Conservation (phyloP, 257 asterid species). For the Gentiana macrophylla region DNA sequence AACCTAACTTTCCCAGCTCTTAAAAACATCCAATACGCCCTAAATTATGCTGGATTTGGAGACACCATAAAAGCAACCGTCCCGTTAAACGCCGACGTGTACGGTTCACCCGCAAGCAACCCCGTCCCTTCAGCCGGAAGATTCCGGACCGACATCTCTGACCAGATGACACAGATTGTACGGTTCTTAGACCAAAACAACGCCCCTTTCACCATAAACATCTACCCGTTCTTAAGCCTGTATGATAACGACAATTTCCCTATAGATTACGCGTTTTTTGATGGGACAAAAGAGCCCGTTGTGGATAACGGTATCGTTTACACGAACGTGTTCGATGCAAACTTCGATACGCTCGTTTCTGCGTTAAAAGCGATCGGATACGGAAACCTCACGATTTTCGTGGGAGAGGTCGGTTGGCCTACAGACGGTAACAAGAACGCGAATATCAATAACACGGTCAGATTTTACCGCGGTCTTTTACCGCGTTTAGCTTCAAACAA, state of each 20-base stretch:
- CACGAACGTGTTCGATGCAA: slow-evolving; percentile 20
- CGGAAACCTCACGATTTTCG: slow-evolving; percentile 15
- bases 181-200: slow-evolving; percentile 25
- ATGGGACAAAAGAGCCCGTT: slow-evolving; percentile 23
- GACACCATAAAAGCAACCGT: slow-evolving; percentile 29
- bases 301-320: slow-evolving; percentile 18
- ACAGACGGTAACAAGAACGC: slow-evolving; percentile 24
- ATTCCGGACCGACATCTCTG: slow-evolving; percentile 23
- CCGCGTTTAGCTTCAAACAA: slow-evolving; percentile 8
- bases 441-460: slow-evolving; percentile 10
- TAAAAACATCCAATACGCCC: slow-evolving; percentile 32
- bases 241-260: slow-evolving; percentile 30
- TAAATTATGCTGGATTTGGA: slow-evolving; percentile 25
- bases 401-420: slow-evolving; percentile 47
- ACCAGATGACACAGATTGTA: slow-evolving; percentile 32
- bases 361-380: slow-evolving; percentile 18
- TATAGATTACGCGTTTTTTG: slow-evolving; percentile 36
- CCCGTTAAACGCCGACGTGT: slow-evolving; percentile 38
- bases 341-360: slow-evolving; percentile 20
- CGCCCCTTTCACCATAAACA: slow-evolving; percentile 33
- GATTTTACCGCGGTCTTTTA: slow-evolving; percentile 24
- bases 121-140: slow-evolving; percentile 37
- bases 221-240: slow-evolving; percentile 38
- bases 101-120: slow-evolving; percentile 19
- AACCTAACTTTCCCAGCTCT: slow-evolving; percentile 36